phyloP scores from a whole-genome alignment of 2,329 filamentous ascomycete genomes.

The Fusarium xylarioides region DNA sequence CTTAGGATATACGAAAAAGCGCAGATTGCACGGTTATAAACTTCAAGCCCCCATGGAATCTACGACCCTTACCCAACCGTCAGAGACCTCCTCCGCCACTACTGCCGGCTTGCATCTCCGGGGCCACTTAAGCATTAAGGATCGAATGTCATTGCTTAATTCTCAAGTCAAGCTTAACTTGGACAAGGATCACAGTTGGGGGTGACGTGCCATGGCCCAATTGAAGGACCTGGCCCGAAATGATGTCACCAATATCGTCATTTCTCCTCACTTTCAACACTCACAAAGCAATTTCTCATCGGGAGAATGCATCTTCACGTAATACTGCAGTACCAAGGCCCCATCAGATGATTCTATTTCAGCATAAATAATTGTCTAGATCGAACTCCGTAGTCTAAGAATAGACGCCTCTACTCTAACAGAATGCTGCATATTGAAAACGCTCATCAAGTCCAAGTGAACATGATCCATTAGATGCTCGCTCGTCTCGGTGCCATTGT shows the following conservation, averaged over 20 bases:
- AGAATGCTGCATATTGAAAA: not conserved
- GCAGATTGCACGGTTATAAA: slow-evolving; percentile 13
- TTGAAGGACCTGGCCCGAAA: not conserved
- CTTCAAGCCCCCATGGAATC: not conserved
- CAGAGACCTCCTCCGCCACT: not conserved
- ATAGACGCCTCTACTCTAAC: not conserved
- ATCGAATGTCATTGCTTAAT: slow-evolving; percentile 6
- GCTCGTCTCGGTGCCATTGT: slow-evolving; percentile 83
- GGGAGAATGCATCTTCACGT: slow-evolving; percentile 10
- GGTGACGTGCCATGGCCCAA: slow-evolving; percentile 19
- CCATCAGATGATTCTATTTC: not conserved
- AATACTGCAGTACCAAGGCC: slow-evolving; percentile 7
- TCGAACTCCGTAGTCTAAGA: not conserved
- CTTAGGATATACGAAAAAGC: not conserved
- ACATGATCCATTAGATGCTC: slow-evolving; percentile 68
- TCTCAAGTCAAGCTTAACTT: slow-evolving; percentile 6
- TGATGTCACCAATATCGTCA: slow-evolving; percentile 42
- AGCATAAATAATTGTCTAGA: not conserved
- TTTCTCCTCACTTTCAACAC: not conserved
- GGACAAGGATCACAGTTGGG: slow-evolving; percentile 14
- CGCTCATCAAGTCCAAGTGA: not conserved
- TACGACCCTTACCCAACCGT: not conserved
- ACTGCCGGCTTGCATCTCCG: slow-evolving; percentile 2
- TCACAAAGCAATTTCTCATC: slow-evolving; percentile 6
- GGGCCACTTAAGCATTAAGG: slow-evolving; percentile 1